These are phyloP conservation scores for Russula foetens DNA, from an alignment of 768 basidiomycete genomes.

Conservation along the genomic window DNA sequence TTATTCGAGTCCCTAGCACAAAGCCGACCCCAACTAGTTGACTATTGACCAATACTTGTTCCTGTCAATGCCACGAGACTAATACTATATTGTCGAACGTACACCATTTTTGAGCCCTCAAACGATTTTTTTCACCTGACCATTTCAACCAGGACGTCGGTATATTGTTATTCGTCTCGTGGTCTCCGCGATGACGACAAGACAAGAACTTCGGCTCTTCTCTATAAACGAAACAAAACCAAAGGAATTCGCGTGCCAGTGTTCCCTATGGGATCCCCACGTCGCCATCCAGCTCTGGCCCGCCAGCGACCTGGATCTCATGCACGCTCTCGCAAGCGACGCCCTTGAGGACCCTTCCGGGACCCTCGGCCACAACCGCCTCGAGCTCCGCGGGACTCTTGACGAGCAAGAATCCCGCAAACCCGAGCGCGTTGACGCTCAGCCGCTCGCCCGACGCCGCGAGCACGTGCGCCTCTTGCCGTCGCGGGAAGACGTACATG, in stretches of 20 bases:
- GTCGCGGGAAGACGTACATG: constrained; percentile 79
- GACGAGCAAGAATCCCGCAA: constrained; percentile 82
- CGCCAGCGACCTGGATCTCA: constrained; percentile 52
- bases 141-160: too few relatives aligned
- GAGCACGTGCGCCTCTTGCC: constrained; percentile 49
- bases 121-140: too few relatives aligned
- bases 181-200: too few relatives aligned
- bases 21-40: too few relatives aligned
- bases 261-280: background rate
- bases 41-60: too few relatives aligned
- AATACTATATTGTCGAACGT: too few relatives aligned
- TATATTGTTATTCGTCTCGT: background rate
- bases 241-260: too few relatives aligned
- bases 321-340: constrained; percentile 64
- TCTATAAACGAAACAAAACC: too few relatives aligned
- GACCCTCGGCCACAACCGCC: constrained; percentile 53
- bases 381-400: constrained; percentile 74
- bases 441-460: constrained; percentile 47
- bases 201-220: too few relatives aligned
- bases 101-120: too few relatives aligned
- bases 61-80: too few relatives aligned
- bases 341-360: constrained; percentile 51
- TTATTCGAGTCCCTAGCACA: too few relatives aligned
- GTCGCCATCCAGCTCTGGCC: constrained; percentile 29
- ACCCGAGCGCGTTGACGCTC: constrained; percentile 81